Conservation (phyloP, 2,329 filamentous ascomycete genomes). For the Teratosphaeria destructans region DNA sequence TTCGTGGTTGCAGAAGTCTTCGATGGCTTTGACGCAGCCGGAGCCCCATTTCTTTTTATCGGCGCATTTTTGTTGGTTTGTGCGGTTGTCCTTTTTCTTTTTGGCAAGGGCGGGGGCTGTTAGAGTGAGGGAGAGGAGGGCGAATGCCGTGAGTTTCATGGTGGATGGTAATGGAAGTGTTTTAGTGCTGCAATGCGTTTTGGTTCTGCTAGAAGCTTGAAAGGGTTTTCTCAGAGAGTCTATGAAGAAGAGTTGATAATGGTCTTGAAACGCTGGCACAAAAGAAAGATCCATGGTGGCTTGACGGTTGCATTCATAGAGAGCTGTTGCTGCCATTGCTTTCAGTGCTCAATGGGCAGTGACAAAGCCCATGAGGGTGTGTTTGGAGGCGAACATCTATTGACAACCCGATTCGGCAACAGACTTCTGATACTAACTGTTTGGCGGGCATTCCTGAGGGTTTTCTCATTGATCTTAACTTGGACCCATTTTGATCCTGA, state of each 20-base stretch:
- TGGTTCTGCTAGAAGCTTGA: no score
- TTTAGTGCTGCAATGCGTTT: background rate
- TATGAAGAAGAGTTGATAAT: no score
- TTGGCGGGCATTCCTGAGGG: no score
- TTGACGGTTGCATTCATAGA: background rate
- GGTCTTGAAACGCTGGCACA: no score
- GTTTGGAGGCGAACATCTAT: background rate
- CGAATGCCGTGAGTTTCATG: constrained; percentile 1
- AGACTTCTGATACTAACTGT: background rate
- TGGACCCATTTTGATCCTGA: no score
- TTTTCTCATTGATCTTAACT: no score
- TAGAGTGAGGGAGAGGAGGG: background rate
- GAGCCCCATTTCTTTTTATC: constrained; percentile 4
- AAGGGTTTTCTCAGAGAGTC: no score
- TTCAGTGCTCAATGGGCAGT: background rate
- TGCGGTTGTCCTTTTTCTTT: background rate
- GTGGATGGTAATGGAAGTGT: background rate
- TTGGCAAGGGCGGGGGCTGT: background rate
- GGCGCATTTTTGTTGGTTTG: constrained; percentile 1
- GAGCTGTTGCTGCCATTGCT: background rate
- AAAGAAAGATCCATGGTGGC: background rate
- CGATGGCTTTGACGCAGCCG: constrained; percentile 4
- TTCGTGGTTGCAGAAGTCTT: constrained; percentile 4
- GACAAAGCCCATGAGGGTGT: background rate
- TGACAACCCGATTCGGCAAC: background rate